phyloP scores from a whole-genome alignment of 495 filamentous ascomycete genomes.

The Evansstolkia leycettana region DNA sequence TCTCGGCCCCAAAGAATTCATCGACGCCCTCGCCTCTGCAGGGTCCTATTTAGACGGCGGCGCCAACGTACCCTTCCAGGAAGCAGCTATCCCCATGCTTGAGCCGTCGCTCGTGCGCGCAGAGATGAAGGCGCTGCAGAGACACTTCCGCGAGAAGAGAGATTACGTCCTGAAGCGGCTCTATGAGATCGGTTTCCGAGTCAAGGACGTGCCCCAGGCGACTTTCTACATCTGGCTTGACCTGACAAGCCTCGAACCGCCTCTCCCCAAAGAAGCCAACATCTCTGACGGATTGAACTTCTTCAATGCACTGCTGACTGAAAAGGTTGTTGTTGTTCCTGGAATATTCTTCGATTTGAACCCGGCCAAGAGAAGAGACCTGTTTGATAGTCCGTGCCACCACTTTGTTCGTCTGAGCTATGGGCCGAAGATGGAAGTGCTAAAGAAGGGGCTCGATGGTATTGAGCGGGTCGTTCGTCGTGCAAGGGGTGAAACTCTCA shows the following conservation, averaged over 20 bases:
- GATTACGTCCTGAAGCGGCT: slow-evolving; percentile 78
- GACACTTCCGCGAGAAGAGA: slow-evolving; percentile 78
- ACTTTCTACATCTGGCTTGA: slow-evolving; percentile 91
- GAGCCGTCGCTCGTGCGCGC: slow-evolving; percentile 62
- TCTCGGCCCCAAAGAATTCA: slow-evolving; percentile 89
- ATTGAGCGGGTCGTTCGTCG: slow-evolving; percentile 64
- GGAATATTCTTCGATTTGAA: slow-evolving; percentile 82
- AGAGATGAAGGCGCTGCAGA: slow-evolving; percentile 87
- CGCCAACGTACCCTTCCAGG: slow-evolving; percentile 89
- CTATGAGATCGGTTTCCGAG: slow-evolving; percentile 69
- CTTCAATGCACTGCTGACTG: slow-evolving; percentile 82
- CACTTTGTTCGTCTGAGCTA: slow-evolving; percentile 90
- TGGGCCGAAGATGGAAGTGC: slow-evolving; percentile 77
- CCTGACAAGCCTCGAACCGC: slow-evolving; percentile 35
- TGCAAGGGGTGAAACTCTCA: slow-evolving; percentile 20
- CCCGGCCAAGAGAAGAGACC: slow-evolving; percentile 73
- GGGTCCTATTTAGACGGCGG: slow-evolving; percentile 95
- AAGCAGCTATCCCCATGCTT: slow-evolving; percentile 85
- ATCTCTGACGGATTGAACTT: slow-evolving; percentile 93
- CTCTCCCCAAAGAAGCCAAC: slow-evolving; percentile 32
- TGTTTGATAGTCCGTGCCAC: slow-evolving; percentile 93
- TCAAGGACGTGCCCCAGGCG: slow-evolving; percentile 67
- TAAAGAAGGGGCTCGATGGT: slow-evolving; percentile 75
- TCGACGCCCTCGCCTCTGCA: slow-evolving; percentile 84
- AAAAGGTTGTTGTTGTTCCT: slow-evolving; percentile 91